Percentiles rank a stretch among this genome's conserved stretches.
These are phyloP conservation scores for Calonectria pteridis DNA, from an alignment of 2,329 filamentous ascomycete species.

Conservation along the genomic window DNA sequence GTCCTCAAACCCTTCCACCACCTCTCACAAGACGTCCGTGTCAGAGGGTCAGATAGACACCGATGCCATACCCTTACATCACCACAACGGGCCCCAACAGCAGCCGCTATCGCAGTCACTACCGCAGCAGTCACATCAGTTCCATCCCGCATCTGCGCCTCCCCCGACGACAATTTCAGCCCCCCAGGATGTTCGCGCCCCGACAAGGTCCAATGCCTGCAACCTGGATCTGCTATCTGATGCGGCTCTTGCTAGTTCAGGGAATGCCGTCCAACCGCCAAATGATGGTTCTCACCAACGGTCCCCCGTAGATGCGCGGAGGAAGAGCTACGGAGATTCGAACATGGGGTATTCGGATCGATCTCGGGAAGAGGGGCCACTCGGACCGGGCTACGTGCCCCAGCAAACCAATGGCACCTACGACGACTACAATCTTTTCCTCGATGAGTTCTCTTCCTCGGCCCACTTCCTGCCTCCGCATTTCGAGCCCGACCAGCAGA, in stretches of 20 bases:
- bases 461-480: constrained; percentile 68
- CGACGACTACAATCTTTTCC: constrained; percentile 70
- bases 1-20: constrained; percentile 59
- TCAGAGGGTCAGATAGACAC: constrained; percentile 61
- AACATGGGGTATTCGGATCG: constrained; percentile 62
- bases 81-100: constrained; percentile 41
- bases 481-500: constrained; percentile 66
- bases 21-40: constrained; percentile 59
- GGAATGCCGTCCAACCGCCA: constrained; percentile 64
- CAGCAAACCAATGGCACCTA: constrained; percentile 53
- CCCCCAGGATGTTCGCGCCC: constrained; percentile 61
- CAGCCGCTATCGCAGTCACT: constrained; percentile 45
- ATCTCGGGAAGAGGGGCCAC: constrained; percentile 59
- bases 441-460: constrained; percentile 68
- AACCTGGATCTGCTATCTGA: constrained; percentile 71
- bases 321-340: constrained; percentile 64
- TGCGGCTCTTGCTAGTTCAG: constrained; percentile 69
- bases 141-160: constrained; percentile 55
- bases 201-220: constrained; percentile 62
- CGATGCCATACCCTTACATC: constrained; percentile 60
- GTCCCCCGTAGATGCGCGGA: constrained; percentile 54
- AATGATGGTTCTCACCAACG: constrained; percentile 58
- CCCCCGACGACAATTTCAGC: constrained; percentile 51
- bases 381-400: constrained; percentile 54
- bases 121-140: constrained; percentile 48